Evolutionary conservation across 2,329 filamentous ascomycete species (phyloP).

Genomic region (Emericellopsis atlantica): DNA sequence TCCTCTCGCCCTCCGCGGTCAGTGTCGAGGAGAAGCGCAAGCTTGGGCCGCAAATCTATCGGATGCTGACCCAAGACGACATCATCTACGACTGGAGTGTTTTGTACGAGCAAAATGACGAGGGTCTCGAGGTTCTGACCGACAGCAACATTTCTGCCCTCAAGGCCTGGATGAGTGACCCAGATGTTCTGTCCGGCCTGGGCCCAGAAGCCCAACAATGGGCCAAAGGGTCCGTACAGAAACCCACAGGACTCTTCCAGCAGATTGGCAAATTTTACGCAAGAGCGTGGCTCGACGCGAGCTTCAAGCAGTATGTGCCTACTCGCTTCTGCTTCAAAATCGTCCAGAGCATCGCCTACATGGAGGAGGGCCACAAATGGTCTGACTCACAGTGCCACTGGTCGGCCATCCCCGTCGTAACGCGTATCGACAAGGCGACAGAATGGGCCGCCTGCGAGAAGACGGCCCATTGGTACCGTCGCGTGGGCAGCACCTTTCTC

Average conservation of each 20-base stretch:
- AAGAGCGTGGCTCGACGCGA: slow-evolving; percentile 21
- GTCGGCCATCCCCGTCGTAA: slow-evolving; percentile 18
- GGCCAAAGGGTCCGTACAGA: slow-evolving; percentile 11
- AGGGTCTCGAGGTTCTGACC: slow-evolving; percentile 27
- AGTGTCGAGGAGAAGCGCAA: slow-evolving; percentile 15
- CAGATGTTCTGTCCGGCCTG: slow-evolving; percentile 16
- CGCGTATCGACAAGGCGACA: slow-evolving; percentile 20
- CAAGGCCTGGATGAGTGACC: slow-evolving; percentile 20
- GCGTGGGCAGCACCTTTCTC: slow-evolving; percentile 26
- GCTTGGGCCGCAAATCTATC: slow-evolving; percentile 18
- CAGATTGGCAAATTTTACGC: slow-evolving; percentile 24
- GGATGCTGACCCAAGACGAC: slow-evolving; percentile 22
- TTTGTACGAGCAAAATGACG: slow-evolving; percentile 24
- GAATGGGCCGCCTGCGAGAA: slow-evolving; percentile 21
- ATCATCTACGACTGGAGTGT: slow-evolving; percentile 26
- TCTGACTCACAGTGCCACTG: slow-evolving; percentile 21
- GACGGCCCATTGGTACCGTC: slow-evolving; percentile 22
- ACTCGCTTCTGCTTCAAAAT: slow-evolving; percentile 29
- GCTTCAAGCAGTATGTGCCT: slow-evolving; percentile 21
- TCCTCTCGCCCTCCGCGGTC: slow-evolving; percentile 15
- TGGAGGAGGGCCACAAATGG: slow-evolving; percentile 23
- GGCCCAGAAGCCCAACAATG: slow-evolving; percentile 15
- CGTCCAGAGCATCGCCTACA: slow-evolving; percentile 25
- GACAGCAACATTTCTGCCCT: slow-evolving; percentile 23
- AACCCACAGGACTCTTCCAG: slow-evolving; percentile 19